These are phyloP conservation scores for Lenzites betulinus DNA, from an alignment of 768 basidiomycete species.

Conservation along the genomic window DNA sequence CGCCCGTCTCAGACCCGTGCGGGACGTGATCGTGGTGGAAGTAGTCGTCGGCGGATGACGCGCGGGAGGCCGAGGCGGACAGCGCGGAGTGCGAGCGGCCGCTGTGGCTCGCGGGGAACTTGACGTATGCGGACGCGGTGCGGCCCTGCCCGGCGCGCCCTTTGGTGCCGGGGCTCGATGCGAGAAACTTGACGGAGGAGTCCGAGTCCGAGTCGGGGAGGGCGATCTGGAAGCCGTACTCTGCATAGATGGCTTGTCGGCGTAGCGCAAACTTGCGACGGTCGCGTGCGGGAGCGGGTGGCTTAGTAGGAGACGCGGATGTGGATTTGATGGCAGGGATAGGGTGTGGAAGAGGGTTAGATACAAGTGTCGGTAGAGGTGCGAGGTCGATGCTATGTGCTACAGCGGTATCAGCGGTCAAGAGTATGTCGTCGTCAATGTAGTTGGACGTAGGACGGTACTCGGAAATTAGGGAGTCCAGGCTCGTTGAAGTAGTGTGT, in stretches of 20 bases:
- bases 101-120: neutral
- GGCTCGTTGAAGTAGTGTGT: neutral
- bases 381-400: neutral
- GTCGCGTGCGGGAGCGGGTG: neutral
- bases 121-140: slow-evolving; percentile 5
- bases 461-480: slow-evolving; percentile 3
- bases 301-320: neutral
- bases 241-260: slow-evolving; percentile 18
- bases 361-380: neutral
- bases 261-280: slow-evolving; percentile 15
- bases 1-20: too few relatives aligned
- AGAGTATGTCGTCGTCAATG: too few relatives aligned
- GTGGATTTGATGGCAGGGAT: neutral
- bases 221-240: slow-evolving; percentile 16
- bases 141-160: neutral
- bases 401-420: neutral
- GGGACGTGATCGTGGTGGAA: too few relatives aligned
- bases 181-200: slow-evolving; percentile 1
- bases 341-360: neutral
- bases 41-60: neutral
- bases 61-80: neutral
- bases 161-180: neutral
- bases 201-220: slow-evolving; percentile 19
- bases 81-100: neutral
- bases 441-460: neutral